phyloP scores from a whole-genome alignment of 176 grass and related monocot species.

The Carex pumila region DNA sequence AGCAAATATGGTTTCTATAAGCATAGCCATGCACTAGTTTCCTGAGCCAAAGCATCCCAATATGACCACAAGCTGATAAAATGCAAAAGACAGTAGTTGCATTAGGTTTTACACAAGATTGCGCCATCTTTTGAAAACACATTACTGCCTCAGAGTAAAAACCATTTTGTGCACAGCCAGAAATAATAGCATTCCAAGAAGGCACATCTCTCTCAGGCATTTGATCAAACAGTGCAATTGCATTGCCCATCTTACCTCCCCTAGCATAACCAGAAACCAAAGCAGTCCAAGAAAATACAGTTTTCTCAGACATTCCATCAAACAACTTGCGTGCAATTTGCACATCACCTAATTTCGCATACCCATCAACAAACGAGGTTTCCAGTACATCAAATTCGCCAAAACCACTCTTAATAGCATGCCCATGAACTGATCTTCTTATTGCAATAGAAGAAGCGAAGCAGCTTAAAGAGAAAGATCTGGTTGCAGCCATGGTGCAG shows the following conservation, averaged over 20 bases:
- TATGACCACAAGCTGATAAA: slow-evolving; percentile 58
- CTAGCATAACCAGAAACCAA: slow-evolving; percentile 54
- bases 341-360: slow-evolving; percentile 53
- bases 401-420: slow-evolving; percentile 48
- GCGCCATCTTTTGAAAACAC: slow-evolving; percentile 54
- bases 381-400: slow-evolving; percentile 28
- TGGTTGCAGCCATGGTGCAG: slow-evolving; percentile 43
- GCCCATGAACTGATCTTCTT: slow-evolving; percentile 30
- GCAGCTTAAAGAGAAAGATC: slow-evolving; percentile 63
- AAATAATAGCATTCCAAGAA: slow-evolving; percentile 70
- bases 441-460: slow-evolving; percentile 40
- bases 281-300: slow-evolving; percentile 63
- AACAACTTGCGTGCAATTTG: slow-evolving; percentile 54
- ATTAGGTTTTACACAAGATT: slow-evolving; percentile 38
- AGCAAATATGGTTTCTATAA: slow-evolving; percentile 40
- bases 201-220: slow-evolving; percentile 65
- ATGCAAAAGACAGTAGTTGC: slow-evolving; percentile 49
- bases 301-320: slow-evolving; percentile 57
- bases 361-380: slow-evolving; percentile 60
- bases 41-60: slow-evolving; percentile 56
- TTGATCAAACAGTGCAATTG: slow-evolving; percentile 43
- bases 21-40: slow-evolving; percentile 62
- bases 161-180: slow-evolving; percentile 58
- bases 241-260: slow-evolving; percentile 37
- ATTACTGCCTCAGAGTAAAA: slow-evolving; percentile 38